Evolutionary conservation across 2,329 filamentous ascomycete species (phyloP).

Genomic region (Alternaria angustiovoidea): DNA sequence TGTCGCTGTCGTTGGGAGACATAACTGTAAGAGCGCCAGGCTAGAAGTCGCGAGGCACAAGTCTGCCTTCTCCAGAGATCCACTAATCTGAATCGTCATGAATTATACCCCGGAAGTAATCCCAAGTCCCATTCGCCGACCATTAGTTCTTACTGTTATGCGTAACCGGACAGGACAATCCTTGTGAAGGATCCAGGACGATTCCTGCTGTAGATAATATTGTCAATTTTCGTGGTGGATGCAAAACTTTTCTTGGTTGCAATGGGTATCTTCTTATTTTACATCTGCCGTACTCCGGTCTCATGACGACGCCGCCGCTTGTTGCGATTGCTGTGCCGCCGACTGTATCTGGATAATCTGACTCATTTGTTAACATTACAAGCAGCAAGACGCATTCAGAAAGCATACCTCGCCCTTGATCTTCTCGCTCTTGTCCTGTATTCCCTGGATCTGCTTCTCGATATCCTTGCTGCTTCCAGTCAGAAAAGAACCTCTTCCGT

Average conservation of each 20-base stretch:
- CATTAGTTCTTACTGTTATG: background rate
- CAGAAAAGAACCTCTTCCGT: slow-evolving; percentile 1
- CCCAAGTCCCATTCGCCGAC: too few species aligned
- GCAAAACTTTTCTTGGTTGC: background rate
- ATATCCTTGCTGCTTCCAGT: slow-evolving; percentile 65
- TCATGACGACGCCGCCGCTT: slow-evolving; percentile 23
- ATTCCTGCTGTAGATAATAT: background rate
- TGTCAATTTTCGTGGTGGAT: background rate
- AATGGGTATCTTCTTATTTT: slow-evolving; percentile 14
- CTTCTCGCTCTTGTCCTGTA: slow-evolving; percentile 70
- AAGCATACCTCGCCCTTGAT: slow-evolving; percentile 68
- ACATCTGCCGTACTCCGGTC: background rate
- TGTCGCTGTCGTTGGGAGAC: too few species aligned
- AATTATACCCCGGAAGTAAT: too few species aligned
- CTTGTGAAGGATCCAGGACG: background rate
- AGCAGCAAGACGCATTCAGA: background rate
- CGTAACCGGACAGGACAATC: background rate
- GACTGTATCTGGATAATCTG: slow-evolving; percentile 43
- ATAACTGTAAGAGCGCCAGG: too few species aligned
- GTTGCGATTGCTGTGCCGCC: slow-evolving; percentile 35
- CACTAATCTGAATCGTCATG: too few species aligned
- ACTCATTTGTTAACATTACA: slow-evolving; percentile 6
- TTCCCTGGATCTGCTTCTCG: slow-evolving; percentile 70
- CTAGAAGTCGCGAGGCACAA: too few species aligned
- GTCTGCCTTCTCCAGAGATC: too few species aligned